phyloP scores from a whole-genome alignment of 23 red algal genomes.

The Pyropia haitanensis region DNA sequence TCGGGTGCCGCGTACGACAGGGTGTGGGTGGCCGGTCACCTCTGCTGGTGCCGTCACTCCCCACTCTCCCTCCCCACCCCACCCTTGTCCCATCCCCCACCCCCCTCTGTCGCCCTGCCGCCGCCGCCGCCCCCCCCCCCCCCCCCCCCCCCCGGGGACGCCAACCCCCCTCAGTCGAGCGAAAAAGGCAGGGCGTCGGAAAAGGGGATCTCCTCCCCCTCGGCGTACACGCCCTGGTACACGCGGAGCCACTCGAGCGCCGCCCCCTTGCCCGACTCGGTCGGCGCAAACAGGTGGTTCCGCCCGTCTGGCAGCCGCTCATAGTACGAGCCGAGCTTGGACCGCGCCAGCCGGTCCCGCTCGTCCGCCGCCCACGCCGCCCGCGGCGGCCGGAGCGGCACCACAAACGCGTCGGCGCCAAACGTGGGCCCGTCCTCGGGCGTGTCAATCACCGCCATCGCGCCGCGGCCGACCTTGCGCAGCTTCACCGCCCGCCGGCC shows the following conservation, averaged over 20 bases:
- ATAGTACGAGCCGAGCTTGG: slow-evolving; percentile 65
- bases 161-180: slow-evolving; percentile 13
- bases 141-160: too few species aligned
- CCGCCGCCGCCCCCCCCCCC: too few species aligned
- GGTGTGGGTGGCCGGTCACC: too few species aligned
- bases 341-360: slow-evolving; percentile 41
- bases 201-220: slow-evolving; percentile 75
- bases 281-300: slow-evolving; percentile 33
- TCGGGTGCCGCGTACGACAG: too few species aligned
- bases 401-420: slow-evolving; percentile 57
- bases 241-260: slow-evolving; percentile 27
- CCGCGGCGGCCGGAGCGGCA: slow-evolving; percentile 32
- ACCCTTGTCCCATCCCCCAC: too few species aligned
- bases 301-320: slow-evolving; percentile 35
- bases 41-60: too few species aligned
- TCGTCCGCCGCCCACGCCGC: slow-evolving; percentile 6
- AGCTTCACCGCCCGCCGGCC: slow-evolving; percentile 59
- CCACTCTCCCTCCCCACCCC: too few species aligned
- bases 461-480: slow-evolving; percentile 50
- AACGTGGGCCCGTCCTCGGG: slow-evolving; percentile 65
- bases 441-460: slow-evolving; percentile 57
- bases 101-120: too few species aligned
- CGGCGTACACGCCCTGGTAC: slow-evolving; percentile 41
- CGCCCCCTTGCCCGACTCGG: slow-evolving; percentile 34
- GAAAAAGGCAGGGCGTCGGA: slow-evolving; percentile 55